Evolutionary conservation across 1,284 basidiomycete species (phyloP), one percentile per base, ranked within the genome.

Genomic region (Papiliotrema fonsecae): DNA sequence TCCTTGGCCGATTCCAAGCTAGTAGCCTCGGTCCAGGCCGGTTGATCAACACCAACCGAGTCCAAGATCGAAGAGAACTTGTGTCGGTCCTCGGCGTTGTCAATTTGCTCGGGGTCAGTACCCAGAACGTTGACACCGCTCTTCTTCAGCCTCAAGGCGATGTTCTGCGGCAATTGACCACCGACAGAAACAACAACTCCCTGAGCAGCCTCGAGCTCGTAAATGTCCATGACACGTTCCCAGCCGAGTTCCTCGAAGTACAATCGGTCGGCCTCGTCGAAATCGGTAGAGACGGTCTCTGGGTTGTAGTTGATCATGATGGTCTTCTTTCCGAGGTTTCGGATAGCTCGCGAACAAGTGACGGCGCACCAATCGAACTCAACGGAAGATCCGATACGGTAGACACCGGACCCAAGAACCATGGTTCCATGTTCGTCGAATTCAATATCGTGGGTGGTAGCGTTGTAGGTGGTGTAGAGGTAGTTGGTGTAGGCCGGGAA

Each of bases 341-440:
- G 81, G 57, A 98, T 82, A 67, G 86, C 87, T 56, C 96, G 82
- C 35, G 92, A 90, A 72, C 93, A 97, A 3, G 93, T 97, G 44
- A 98, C 96, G 27, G 96, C 96, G 72, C 96, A 99, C 96, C 96
- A 99, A 75, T 99, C 96, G 72, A 99, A 99, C 78, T 99, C 96
- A 69, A 99, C 96, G 56, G 89, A 94, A 71, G 85, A 88, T 48
- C 96, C 96, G 64, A 99, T 98, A 51, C 96, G 85, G 77, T 99
- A 98, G 26, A 99, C 96, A 65, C 96, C 96, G 52, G 87, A 90
- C 39, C 96, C 96, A n/a, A 98, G 84, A 27, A 99, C 94, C 89
- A 98, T 97, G 25, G 92, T 97, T 42, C 96, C 96, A 61, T 96
- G 81, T 65, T 97, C 96, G 70, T 96, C 81, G 68, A 98, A 98